Conservation (phyloP, 345 rosid genomes). For the Syzygium aqueum region DNA sequence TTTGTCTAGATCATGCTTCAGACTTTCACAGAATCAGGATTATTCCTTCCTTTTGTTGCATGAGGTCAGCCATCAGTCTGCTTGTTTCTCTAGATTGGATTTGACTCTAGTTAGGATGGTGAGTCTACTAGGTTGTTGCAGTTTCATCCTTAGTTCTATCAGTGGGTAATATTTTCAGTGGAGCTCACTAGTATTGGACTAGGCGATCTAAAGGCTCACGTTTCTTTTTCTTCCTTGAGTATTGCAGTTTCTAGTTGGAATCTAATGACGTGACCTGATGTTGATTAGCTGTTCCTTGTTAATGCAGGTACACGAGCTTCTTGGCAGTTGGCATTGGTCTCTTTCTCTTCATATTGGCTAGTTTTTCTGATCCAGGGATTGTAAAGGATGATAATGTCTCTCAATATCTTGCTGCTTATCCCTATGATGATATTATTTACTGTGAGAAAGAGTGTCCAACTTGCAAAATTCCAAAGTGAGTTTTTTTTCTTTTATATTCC, state of each 20-base stretch:
- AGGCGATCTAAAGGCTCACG: background rate
- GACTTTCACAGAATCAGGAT: background rate
- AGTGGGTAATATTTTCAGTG: background rate
- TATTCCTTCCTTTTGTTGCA: background rate
- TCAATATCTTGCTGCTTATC: conserved; percentile 60
- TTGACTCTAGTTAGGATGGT: background rate
- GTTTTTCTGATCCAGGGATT: conserved; percentile 93
- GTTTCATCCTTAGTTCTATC: background rate
- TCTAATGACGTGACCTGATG: background rate
- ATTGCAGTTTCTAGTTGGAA: background rate
- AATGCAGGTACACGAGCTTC: conserved; percentile 58
- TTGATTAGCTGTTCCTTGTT: background rate
- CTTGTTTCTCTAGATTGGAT: background rate
- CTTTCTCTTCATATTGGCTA: conserved; percentile 58
- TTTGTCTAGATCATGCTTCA: background rate
- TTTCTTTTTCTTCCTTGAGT: background rate
- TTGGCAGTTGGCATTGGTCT: conserved; percentile 66
- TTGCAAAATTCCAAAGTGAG: conserved; percentile 80
- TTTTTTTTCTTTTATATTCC: background rate
- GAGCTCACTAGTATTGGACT: background rate
- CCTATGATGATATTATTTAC: conserved; percentile 69
- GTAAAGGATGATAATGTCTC: conserved; percentile 61
- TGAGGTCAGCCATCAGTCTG: background rate
- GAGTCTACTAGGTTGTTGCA: background rate
- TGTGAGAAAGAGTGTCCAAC: conserved; percentile 74